Base-by-base conservation (phyloP, 2,329 filamentous ascomycete genomes). In the Macrophomina tecta region DNA sequence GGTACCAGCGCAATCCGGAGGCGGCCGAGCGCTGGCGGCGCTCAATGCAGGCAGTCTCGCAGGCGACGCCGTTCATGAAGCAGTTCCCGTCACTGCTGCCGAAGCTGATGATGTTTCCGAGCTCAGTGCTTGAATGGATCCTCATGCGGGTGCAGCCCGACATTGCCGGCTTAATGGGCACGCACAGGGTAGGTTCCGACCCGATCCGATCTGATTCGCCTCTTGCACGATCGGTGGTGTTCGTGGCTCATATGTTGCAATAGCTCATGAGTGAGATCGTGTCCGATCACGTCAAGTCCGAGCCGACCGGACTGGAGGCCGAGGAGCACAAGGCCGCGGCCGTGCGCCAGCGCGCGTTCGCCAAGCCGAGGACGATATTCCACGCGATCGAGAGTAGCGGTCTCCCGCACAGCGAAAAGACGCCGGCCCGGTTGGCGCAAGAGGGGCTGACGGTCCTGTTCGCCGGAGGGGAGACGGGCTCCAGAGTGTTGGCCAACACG, bases 381-480 rank as follows among this genome's bases (percentile, higher is more conserved):
- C 71, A 76, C 9, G 74, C 75, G 32, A 66, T 79, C 1, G 67
- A 73, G 2, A 64, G 70, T 49, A 73, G 72, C 62, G 67, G 70
- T 5, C 51, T 76, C 8, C 73, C 70, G 11, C 16, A 69, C 1
- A 18, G 48, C 23, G 70, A 70, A 32, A 70, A 68, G 46, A 67
- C 60, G 2, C 64, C 34, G 30, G 36, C 18, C 16, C 53, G 67
- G 1, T 46, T 68, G 14, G 34, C 30, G 28, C 46, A 67, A 32
- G 64, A 68, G 2, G 65, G 30, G 7, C 65, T 62, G 45, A 34
- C 49, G 12, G 49, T 64, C 38, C 70, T 68, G 0, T 67, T 69
- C 16, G 55, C 32, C 23, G 69, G 78, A 3, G 78, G 76, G 7
- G 74, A 79, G 49, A 82, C 80, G 0, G 77, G 74, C 0, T 73